A percentile compares a stretch with the other conserved stretches of the same genome.
Evolutionary conservation across 805 yeast genomes (phyloP).

Genomic region (Candida endomychidarum): DNA sequence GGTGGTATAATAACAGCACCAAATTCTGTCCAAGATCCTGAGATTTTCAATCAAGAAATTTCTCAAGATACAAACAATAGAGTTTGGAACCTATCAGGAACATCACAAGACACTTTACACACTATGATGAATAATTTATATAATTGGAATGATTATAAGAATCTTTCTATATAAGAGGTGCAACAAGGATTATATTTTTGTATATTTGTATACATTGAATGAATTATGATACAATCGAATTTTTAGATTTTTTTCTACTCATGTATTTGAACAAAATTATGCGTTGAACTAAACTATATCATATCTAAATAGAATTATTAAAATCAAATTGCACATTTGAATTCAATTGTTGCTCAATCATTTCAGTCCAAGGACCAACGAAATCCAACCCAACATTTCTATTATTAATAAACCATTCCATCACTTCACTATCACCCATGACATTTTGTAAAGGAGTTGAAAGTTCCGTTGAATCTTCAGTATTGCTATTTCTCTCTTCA

Average conservation of each 20-base stretch:
- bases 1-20: neutral
- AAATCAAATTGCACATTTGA: slow-evolving; percentile 33
- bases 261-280: neutral
- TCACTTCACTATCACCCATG: slow-evolving; percentile 41
- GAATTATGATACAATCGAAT: slow-evolving; percentile 1
- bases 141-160: slow-evolving; percentile 24
- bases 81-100: slow-evolving; percentile 13
- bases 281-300: neutral
- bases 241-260: neutral
- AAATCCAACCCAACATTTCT: slow-evolving; percentile 42
- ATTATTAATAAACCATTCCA: slow-evolving; percentile 45
- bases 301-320: slow-evolving; percentile 18
- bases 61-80: slow-evolving; percentile 16
- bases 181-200: too few species aligned
- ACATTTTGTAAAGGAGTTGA: slow-evolving; percentile 20
- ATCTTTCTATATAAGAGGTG: slow-evolving; percentile 1
- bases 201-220: slow-evolving; percentile 26
- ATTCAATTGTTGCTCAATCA: slow-evolving; percentile 65
- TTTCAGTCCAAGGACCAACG: slow-evolving; percentile 77
- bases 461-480: slow-evolving; percentile 1
- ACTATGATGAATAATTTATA: slow-evolving; percentile 26
- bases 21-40: slow-evolving; percentile 2
- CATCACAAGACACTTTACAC: slow-evolving; percentile 16
- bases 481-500: neutral
- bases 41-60: slow-evolving; percentile 2